Conservation (phyloP, 2,329 filamentous ascomycete genomes). For the Fusarium coicis region DNA sequence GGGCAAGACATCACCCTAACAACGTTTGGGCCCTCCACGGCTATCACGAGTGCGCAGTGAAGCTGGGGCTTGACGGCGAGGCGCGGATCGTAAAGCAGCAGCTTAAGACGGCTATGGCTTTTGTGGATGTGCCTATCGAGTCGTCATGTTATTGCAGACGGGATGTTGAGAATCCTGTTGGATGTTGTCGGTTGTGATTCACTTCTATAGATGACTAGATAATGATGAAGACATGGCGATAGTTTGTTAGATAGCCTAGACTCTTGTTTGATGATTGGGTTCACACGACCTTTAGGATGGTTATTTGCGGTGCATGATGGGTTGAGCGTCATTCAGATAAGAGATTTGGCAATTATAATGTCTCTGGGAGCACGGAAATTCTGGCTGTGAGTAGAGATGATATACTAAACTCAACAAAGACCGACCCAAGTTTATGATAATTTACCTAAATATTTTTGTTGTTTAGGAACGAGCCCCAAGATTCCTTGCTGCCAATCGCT, state of each 20-base stretch:
- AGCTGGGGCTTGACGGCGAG: conserved; percentile 55
- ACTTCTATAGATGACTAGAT: not conserved
- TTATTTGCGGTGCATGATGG: not conserved
- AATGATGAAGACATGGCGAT: not conserved
- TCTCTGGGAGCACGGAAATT: fast-evolving
- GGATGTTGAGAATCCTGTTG: conserved; percentile 9
- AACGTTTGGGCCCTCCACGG: conserved; percentile 81
- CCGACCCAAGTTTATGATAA: not conserved
- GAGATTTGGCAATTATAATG: fast-evolving
- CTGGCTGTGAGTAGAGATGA: fast-evolving
- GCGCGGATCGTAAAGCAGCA: conserved; percentile 53
- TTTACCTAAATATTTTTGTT: not conserved
- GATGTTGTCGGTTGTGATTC: conserved; percentile 15
- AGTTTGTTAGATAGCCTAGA: not conserved
- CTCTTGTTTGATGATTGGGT: not conserved
- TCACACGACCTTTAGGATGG: not conserved
- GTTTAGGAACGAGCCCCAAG: not conserved
- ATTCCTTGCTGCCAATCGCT: fast-evolving
- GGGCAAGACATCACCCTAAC: conserved; percentile 72
- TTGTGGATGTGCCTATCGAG: conserved; percentile 68
- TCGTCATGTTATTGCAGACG: conserved; percentile 44
- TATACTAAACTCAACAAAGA: not conserved
- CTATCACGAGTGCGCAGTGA: conserved; percentile 73
- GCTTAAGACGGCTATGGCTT: conserved; percentile 62
- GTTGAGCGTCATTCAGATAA: not conserved